A percentile compares a stretch with the other conserved stretches of the same genome.
These are phyloP conservation scores for Solanum virginianum DNA, from an alignment of 257 asterid genomes.

Conservation along the genomic window DNA sequence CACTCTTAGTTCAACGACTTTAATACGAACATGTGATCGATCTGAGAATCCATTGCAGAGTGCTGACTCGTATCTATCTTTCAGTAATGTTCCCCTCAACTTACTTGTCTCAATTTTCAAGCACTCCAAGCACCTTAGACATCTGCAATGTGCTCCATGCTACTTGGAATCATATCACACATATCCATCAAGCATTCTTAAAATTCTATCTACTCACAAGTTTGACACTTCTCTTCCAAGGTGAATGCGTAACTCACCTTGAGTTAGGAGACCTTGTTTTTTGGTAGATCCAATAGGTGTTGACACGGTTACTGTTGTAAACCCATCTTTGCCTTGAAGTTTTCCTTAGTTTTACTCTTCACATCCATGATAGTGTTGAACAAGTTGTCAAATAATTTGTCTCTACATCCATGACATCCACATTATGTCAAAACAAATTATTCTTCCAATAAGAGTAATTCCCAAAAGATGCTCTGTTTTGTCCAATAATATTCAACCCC, in stretches of 20 bases:
- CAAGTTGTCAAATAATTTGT: neutral
- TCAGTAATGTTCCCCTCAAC: too few relatives aligned
- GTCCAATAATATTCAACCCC: neutral
- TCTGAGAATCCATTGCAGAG: too few relatives aligned
- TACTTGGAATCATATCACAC: neutral
- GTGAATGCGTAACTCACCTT: too few relatives aligned
- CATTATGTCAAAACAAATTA: neutral
- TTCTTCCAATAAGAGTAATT: neutral
- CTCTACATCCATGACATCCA: neutral
- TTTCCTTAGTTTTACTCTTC: neutral
- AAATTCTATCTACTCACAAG: neutral
- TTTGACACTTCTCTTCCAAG: too few relatives aligned
- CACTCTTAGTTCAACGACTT: too few relatives aligned
- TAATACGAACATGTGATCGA: too few relatives aligned
- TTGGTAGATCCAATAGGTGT: neutral
- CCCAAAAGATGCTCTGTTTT: too few relatives aligned
- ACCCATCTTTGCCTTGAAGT: neutral
- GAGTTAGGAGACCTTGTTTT: too few relatives aligned
- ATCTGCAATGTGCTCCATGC: too few relatives aligned
- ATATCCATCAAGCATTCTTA: neutral
- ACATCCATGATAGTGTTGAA: neutral
- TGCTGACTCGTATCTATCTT: too few relatives aligned
- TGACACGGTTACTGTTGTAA: neutral
- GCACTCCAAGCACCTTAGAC: too few relatives aligned
- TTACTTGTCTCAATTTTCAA: too few relatives aligned